These are phyloP conservation scores for Calcarisporium arbuscula DNA, from an alignment of 2,329 filamentous ascomycete genomes.

Conservation along the genomic window DNA sequence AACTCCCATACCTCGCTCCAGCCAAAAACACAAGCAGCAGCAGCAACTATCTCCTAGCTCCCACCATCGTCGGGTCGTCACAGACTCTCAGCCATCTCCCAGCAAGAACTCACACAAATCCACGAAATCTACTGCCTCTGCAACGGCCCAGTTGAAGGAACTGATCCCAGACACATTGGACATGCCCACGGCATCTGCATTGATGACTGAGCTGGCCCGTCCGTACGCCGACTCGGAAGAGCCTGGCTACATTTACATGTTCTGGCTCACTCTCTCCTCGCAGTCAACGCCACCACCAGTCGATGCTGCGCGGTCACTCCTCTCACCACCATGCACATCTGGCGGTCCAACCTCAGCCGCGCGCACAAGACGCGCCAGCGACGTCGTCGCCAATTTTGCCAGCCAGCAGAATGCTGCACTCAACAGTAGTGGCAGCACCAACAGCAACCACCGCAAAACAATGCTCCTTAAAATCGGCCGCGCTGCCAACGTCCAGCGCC, in stretches of 20 bases:
- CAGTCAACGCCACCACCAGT: constrained; percentile 47
- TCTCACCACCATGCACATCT: constrained; percentile 41
- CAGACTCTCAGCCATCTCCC: constrained; percentile 20
- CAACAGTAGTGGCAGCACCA: background rate
- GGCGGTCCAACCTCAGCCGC: constrained; percentile 22
- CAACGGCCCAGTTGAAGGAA: constrained; percentile 24
- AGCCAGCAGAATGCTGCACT: constrained; percentile 8
- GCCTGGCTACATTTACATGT: constrained; percentile 95
- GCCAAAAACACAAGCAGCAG: constrained; percentile 1
- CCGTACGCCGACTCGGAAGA: constrained; percentile 62
- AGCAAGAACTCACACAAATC: constrained; percentile 23
- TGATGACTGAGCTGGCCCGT: constrained; percentile 72
- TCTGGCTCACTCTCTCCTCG: constrained; percentile 75
- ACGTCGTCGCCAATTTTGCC: constrained; percentile 48
- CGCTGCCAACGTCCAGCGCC: constrained; percentile 76
- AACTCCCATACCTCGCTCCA: constrained; percentile 11
- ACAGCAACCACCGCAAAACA: constrained; percentile 39
- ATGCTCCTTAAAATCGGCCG: constrained; percentile 63
- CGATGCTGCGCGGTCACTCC: constrained; percentile 53
- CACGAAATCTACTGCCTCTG: constrained; percentile 24
- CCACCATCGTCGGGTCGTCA: too few relatives aligned
- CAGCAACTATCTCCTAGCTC: background rate
- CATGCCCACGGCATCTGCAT: constrained; percentile 59
- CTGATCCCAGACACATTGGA: constrained; percentile 64
- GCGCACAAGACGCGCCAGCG: constrained; percentile 49